Conservation (phyloP, 441 rosid species). For the Capsella rubella region DNA sequence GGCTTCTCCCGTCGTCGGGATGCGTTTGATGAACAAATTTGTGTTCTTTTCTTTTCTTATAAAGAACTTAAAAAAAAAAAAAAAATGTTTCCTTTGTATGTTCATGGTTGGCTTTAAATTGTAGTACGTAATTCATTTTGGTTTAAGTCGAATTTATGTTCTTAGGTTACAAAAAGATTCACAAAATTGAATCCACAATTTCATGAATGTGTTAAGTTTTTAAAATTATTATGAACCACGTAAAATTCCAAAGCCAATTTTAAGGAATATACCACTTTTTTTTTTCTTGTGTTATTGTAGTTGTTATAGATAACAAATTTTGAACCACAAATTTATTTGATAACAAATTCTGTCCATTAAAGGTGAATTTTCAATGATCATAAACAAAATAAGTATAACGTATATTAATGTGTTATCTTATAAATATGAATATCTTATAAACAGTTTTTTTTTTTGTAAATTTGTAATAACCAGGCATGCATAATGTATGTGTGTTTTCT, state of each 20-base stretch:
- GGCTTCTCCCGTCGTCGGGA: conserved; percentile 47
- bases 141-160: conserved; percentile 22
- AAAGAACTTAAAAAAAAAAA: not conserved
- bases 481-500: no score
- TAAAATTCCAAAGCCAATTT: not conserved
- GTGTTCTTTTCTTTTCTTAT: not conserved
- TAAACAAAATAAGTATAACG: no score
- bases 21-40: conserved; percentile 35
- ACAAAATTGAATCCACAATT: not conserved
- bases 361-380: not conserved
- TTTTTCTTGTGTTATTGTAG: not conserved
- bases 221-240: not conserved
- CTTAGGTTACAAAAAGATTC: not conserved
- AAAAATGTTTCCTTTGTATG: not conserved
- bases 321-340: conserved; percentile 6
- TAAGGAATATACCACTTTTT: not conserved
- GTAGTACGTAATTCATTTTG: not conserved
- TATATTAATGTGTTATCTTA: no score
- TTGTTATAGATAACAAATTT: no score
- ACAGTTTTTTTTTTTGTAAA: no score
- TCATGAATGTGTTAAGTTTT: not conserved
- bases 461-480: no score
- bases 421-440: no score
- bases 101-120: conserved; percentile 21
- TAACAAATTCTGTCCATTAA: conserved; percentile 1